phyloP scores from a whole-genome alignment of 2,329 filamentous ascomycete genomes.

The Plenodomus biglobosus region DNA sequence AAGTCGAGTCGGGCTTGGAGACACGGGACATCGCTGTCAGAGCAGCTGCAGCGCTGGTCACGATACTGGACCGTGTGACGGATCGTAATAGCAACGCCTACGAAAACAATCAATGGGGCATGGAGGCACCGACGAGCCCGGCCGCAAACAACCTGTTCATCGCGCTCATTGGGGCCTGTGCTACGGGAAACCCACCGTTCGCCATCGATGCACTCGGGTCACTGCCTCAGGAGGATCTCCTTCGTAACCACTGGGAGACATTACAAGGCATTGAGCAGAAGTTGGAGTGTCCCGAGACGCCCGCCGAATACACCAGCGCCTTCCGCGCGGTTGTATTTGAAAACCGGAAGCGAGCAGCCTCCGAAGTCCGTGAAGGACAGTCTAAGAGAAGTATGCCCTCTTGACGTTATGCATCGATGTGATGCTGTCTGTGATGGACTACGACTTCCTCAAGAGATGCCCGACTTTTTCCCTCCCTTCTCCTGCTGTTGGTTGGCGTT shows the following conservation, averaged over 20 bases:
- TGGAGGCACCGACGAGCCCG: conserved; percentile 27
- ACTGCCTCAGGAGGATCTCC: conserved; percentile 35
- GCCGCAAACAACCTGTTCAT: conserved; percentile 37
- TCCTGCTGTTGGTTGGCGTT: conserved; percentile 15
- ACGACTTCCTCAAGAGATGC: not conserved
- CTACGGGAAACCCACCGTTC: conserved; percentile 23
- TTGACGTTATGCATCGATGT: not conserved
- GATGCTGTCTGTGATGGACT: not conserved
- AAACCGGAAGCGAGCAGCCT: conserved; percentile 37
- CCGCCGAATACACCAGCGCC: conserved; percentile 24
- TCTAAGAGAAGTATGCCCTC: conserved; percentile 35
- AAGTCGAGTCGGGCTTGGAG: conserved; percentile 22
- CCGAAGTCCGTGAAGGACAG: conserved; percentile 30
- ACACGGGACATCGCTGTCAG: conserved; percentile 24
- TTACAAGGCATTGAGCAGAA: conserved; percentile 31
- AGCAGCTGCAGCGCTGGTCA: conserved; percentile 35
- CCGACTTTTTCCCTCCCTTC: conserved; percentile 2
- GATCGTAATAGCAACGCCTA: conserved; percentile 39
- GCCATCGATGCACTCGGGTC: conserved; percentile 32
- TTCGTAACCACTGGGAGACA: conserved; percentile 34
- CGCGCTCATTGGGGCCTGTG: conserved; percentile 29
- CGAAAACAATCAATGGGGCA: conserved; percentile 32
- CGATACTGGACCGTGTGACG: conserved; percentile 37
- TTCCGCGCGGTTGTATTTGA: conserved; percentile 34
- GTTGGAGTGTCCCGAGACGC: conserved; percentile 26